Evolutionary conservation across 2,329 filamentous ascomycete genomes (phyloP).

Genomic region (Neopestalotiopsis sp.): DNA sequence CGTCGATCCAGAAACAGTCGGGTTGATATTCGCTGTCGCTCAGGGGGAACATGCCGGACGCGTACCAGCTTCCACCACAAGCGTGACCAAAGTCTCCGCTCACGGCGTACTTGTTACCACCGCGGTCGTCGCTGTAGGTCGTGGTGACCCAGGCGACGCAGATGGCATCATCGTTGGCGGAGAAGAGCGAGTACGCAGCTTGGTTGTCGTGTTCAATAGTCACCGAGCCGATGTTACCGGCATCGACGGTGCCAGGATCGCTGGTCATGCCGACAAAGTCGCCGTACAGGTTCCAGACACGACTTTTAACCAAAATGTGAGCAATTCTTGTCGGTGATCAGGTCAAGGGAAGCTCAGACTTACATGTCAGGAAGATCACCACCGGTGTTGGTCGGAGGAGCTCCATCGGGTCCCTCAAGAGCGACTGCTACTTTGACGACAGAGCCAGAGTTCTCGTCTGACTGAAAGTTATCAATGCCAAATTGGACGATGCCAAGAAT

Average conservation of each 20-base stretch:
- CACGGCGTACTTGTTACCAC: slow-evolving; percentile 27
- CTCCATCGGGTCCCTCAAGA: slow-evolving; percentile 25
- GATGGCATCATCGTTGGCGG: slow-evolving; percentile 31
- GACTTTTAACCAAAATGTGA: too few species aligned
- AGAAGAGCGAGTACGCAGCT: slow-evolving; percentile 32
- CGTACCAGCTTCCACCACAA: slow-evolving; percentile 32
- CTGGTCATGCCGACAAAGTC: too few species aligned
- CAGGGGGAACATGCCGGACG: slow-evolving; percentile 27
- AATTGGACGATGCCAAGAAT: slow-evolving; percentile 29
- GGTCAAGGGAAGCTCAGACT: neutral
- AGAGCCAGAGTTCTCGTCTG: slow-evolving; percentile 21
- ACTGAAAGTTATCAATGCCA: slow-evolving; percentile 24
- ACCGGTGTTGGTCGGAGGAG: slow-evolving; percentile 24
- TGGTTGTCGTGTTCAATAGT: slow-evolving; percentile 22
- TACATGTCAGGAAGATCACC: slow-evolving; percentile 33
- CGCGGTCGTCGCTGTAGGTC: slow-evolving; percentile 20
- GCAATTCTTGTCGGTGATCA: too few species aligned
- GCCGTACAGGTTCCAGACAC: too few species aligned
- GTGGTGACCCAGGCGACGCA: slow-evolving; percentile 29
- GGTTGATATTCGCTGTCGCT: slow-evolving; percentile 23
- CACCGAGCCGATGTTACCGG: slow-evolving; percentile 13
- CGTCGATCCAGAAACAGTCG: slow-evolving; percentile 5
- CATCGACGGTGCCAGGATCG: too few species aligned
- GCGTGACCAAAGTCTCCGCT: slow-evolving; percentile 31
- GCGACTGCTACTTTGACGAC: slow-evolving; percentile 27